Evolutionary conservation across 371 early-diverging fungal species (phyloP).

Genomic region (Circinella minor): DNA sequence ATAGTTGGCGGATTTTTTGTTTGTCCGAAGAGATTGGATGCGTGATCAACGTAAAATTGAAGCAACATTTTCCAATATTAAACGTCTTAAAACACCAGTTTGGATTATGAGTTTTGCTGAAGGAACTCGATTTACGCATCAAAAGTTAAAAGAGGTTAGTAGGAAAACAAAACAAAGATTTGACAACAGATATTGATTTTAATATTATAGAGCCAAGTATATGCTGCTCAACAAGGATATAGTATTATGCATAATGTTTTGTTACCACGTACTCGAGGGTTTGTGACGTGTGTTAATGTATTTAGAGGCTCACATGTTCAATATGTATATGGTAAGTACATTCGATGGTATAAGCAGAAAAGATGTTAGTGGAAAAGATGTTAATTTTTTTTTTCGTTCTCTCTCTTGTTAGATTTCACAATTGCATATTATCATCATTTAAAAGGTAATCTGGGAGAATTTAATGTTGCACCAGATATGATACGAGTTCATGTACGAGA

Average conservation of each 20-base stretch:
- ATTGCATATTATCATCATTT: conserved; percentile 61
- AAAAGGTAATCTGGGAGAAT: conserved; percentile 25
- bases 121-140: conserved; percentile 68
- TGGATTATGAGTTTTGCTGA: conserved; percentile 81
- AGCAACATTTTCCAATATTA: conserved; percentile 60
- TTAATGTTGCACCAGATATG: conserved; percentile 64
- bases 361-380: background rate
- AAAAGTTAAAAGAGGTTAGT: conserved; percentile 61
- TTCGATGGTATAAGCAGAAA: background rate
- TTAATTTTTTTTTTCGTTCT: background rate
- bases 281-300: conserved; percentile 67
- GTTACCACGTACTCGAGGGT: conserved; percentile 84
- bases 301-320: conserved; percentile 68
- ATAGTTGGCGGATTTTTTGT: conserved; percentile 71
- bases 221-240: conserved; percentile 44
- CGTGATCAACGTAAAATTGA: conserved; percentile 68
- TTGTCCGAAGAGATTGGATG: conserved; percentile 71
- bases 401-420: conserved; percentile 54
- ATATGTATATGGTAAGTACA: conserved; percentile 62
- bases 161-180: background rate
- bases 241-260: conserved; percentile 72
- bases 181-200: background rate
- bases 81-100: conserved; percentile 62
- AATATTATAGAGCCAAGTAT: background rate
- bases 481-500: conserved; percentile 59